Conservation (phyloP, 2,329 filamentous ascomycete genomes). For the Colletotrichum graminicola region DNA sequence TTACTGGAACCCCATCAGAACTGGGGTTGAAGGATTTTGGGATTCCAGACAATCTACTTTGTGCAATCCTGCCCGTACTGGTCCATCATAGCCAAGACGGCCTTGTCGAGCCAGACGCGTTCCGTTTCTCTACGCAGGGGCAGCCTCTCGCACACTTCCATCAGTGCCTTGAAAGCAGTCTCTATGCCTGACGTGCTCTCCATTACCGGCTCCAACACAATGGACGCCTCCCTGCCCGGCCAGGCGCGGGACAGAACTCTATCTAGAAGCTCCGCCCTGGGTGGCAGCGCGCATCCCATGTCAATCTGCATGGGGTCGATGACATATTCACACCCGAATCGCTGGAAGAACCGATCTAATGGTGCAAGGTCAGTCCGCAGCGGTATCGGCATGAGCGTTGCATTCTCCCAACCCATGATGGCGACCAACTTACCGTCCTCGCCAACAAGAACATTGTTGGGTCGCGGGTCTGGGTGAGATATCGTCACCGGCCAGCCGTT, state of each 20-base stretch:
- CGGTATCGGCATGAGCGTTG: conserved; percentile 28
- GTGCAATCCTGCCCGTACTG: not conserved
- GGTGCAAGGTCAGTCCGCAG: conserved; percentile 16
- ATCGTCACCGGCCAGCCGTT: conserved; percentile 25
- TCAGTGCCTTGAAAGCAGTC: not conserved
- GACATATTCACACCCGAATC: not conserved
- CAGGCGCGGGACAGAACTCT: not conserved
- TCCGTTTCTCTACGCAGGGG: not conserved
- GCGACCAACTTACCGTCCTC: conserved; percentile 5
- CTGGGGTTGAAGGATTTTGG: no score
- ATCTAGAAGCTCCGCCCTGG: not conserved
- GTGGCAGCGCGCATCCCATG: not conserved
- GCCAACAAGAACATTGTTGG: conserved; percentile 30
- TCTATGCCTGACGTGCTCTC: not conserved
- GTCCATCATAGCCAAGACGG: conserved; percentile 4
- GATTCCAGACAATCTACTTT: not conserved
- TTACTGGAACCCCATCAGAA: not conserved
- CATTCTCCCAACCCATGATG: conserved; percentile 40
- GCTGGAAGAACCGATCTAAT: conserved; percentile 6
- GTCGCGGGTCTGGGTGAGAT: conserved; percentile 32
- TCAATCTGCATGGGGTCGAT: conserved; percentile 16
- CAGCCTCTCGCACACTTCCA: not conserved
- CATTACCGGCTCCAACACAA: not conserved
- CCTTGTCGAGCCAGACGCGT: conserved; percentile 3
- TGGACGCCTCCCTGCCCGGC: conserved; percentile 5